These are phyloP conservation scores for Chytridium lagenaria DNA, from an alignment of 371 early-diverging fungal species.

Conservation along the genomic window DNA sequence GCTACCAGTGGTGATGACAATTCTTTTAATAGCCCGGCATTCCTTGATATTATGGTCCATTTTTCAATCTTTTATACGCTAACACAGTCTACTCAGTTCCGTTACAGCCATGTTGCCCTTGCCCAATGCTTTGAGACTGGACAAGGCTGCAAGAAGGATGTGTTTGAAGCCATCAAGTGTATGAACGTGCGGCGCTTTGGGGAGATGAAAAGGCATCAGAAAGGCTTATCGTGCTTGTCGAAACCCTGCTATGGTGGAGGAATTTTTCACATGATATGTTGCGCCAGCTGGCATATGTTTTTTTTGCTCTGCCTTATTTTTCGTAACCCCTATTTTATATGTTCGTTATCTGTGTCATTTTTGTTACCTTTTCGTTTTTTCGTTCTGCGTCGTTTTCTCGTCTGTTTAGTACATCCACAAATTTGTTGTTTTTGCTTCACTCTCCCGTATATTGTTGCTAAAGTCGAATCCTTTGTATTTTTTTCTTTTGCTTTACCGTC, in stretches of 20 bases:
- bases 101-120: conserved; percentile 51
- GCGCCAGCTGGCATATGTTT: neutral
- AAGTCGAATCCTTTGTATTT: too few species aligned
- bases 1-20: conserved; percentile 39
- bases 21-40: conserved; percentile 19
- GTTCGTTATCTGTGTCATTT: neutral
- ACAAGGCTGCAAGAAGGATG: conserved; percentile 46
- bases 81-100: conserved; percentile 30
- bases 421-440: too few species aligned
- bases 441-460: too few species aligned
- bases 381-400: too few species aligned
- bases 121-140: conserved; percentile 57
- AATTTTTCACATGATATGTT: conserved; percentile 3
- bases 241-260: conserved; percentile 12
- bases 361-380: neutral
- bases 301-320: neutral
- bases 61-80: neutral
- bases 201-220: conserved; percentile 52
- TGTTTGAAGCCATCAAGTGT: conserved; percentile 51
- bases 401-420: too few species aligned
- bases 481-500: too few species aligned
- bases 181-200: conserved; percentile 54
- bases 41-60: neutral
- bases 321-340: neutral
- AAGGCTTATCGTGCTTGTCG: conserved; percentile 43